Evolutionary conservation across 2,329 filamentous ascomycete species (phyloP).

Genomic region (Cladosporium cucumerinum): DNA sequence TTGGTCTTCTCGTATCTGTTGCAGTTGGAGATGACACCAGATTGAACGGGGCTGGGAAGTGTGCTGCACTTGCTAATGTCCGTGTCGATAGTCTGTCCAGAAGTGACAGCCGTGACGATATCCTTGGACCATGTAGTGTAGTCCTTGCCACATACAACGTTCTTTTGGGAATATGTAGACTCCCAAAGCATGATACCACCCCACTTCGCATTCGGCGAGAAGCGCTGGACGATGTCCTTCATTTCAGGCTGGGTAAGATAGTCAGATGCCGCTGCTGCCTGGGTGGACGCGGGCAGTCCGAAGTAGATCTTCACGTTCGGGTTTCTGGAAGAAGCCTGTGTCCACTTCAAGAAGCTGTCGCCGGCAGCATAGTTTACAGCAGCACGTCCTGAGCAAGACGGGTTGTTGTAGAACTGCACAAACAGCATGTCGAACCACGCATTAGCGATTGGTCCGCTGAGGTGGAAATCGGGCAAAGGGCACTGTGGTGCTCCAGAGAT

Average conservation of each 20-base stretch:
- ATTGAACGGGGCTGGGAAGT: slow-evolving; percentile 13
- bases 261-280: slow-evolving; percentile 27
- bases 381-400: slow-evolving; percentile 46
- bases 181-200: slow-evolving; percentile 62
- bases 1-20: slow-evolving; percentile 20
- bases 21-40: slow-evolving; percentile 19
- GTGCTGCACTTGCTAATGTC: slow-evolving; percentile 15
- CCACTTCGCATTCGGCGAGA: slow-evolving; percentile 44
- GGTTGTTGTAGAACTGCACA: slow-evolving; percentile 47
- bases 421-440: slow-evolving; percentile 46
- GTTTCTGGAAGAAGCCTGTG: slow-evolving; percentile 35
- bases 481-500: slow-evolving; percentile 51
- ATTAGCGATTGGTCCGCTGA: slow-evolving; percentile 36
- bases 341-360: slow-evolving; percentile 50
- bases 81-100: slow-evolving; percentile 21
- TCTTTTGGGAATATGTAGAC: slow-evolving; percentile 48
- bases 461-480: slow-evolving; percentile 45
- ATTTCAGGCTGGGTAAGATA: slow-evolving; percentile 51
- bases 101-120: slow-evolving; percentile 33
- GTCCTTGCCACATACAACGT: slow-evolving; percentile 42
- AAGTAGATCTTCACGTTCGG: slow-evolving; percentile 51
- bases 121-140: slow-evolving; percentile 51
- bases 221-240: slow-evolving; percentile 43
- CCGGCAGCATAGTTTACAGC: slow-evolving; percentile 32
- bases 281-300: slow-evolving; percentile 42